Percentiles rank a stretch among this genome's conserved stretches.
phyloP scores from a whole-genome alignment of 164 flowering plant species.

The Stephania cephalantha region DNA sequence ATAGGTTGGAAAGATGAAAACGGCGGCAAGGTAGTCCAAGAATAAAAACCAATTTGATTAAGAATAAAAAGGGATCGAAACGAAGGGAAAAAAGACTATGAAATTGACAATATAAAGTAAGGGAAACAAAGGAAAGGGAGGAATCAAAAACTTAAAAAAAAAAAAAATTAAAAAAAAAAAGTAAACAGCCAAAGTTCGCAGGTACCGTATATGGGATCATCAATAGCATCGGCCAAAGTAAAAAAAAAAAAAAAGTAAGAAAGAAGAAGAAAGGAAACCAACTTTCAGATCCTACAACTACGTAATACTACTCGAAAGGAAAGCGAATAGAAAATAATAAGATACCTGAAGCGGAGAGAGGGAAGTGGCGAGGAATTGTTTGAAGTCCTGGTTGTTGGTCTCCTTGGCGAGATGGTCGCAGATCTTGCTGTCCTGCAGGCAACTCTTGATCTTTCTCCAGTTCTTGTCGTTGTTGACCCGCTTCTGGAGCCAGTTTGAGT shows the following conservation, averaged over 20 bases:
- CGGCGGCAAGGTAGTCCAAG: too few relatives aligned
- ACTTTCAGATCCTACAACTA: too few relatives aligned
- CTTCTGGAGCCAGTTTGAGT: conserved; percentile 51
- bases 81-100: not conserved
- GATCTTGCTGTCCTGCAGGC: conserved; percentile 31
- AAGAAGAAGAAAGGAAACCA: too few relatives aligned
- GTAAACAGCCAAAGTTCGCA: not conserved
- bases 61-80: not conserved
- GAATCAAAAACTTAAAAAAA: not conserved
- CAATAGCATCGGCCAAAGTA: too few relatives aligned
- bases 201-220: not conserved
- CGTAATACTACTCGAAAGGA: too few relatives aligned
- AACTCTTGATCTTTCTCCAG: conserved; percentile 46
- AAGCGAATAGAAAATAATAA: too few relatives aligned
- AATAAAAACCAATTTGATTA: too few relatives aligned
- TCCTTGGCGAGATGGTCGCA: conserved; percentile 22
- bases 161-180: not conserved
- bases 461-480: conserved; percentile 28
- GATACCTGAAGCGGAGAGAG: conserved; percentile 19
- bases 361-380: not conserved
- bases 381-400: not conserved
- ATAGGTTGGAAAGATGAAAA: too few relatives aligned
- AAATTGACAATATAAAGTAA: not conserved
- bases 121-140: not conserved
- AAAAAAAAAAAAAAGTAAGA: too few relatives aligned